Base-by-base conservation (phyloP, 2,329 filamentous ascomycete genomes). In the Fusarium denticulatum region DNA sequence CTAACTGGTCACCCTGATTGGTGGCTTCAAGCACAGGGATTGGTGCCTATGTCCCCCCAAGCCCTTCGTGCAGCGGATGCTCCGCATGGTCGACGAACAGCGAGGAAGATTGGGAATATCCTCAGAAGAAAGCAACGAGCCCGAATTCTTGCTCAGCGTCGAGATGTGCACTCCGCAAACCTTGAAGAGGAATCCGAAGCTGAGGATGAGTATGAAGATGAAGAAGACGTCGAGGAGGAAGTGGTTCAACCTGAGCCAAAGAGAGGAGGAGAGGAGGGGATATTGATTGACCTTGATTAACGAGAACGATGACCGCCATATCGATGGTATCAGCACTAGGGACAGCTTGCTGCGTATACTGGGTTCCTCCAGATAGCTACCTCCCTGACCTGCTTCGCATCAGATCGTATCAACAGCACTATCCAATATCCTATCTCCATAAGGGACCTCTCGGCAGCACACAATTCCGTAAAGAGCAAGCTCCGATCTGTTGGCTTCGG, bases 1-100 rank as follows among this genome's bases (percentile, higher is more conserved):
- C 80, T 88, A 15, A 56, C 43, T 14, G 79, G 81, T 66, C 80
- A 82, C 56, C 87, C 87, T 3, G 67, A 67, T 3, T 88, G 87
- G 87, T 88, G 79, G 77, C 71, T 76, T 7, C 67, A 76, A 37
- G 60, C 74, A 7, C 58, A 64, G n/a, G 72, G 73, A 15, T 40
- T 65, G 60, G 67, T 71, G 30, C 65, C 73, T 14, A 71, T 77
- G 55, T 58, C 69, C 5, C 45, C 49, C 20, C 60, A 49, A 24
- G 34, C 50, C n/a, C 53, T 61, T 46, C 60, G 60, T 14, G 47
- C 42, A 22, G 57, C 37, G 3, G 66, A 60, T 47, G 34, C 56
- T n/a, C 28, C 40, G 6, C 42, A 67, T 22, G 40, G 39, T 26
- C 66, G 60, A 26, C 72, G 61, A 49, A 28, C 50, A 32, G 40